Conservation (phyloP, 2,329 filamentous ascomycete genomes). For the Penicillium decumbens region DNA sequence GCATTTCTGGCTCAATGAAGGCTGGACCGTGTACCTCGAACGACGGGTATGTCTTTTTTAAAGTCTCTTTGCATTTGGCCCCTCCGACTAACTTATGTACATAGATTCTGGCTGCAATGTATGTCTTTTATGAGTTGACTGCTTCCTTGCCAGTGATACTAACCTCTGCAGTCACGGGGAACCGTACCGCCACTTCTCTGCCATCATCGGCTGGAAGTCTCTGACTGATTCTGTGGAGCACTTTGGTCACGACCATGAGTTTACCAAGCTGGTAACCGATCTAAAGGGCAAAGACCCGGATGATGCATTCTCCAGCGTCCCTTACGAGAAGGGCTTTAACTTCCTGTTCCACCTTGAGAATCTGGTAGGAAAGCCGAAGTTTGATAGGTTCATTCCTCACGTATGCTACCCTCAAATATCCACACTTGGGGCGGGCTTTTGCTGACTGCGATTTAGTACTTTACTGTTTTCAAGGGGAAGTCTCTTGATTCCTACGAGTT, state of each 20-base stretch:
- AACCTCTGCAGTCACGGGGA: slow-evolving; percentile 63
- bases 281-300: slow-evolving; percentile 90
- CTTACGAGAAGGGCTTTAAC: slow-evolving; percentile 95
- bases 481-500: slow-evolving; percentile 94
- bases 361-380: slow-evolving; percentile 76
- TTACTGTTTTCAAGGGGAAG: slow-evolving; percentile 75
- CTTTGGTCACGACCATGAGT: slow-evolving; percentile 80
- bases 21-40: slow-evolving; percentile 94
- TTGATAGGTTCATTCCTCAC: slow-evolving; percentile 91
- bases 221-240: slow-evolving; percentile 73
- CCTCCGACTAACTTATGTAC: neutral
- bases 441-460: slow-evolving; percentile 56
- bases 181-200: slow-evolving; percentile 82
- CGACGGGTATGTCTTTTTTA: slow-evolving; percentile 51
- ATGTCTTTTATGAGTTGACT: slow-evolving; percentile 12
- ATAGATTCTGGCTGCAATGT: slow-evolving; percentile 42
- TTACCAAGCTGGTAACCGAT: slow-evolving; percentile 83
- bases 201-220: slow-evolving; percentile 93
- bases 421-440: neutral
- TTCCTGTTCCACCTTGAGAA: slow-evolving; percentile 89
- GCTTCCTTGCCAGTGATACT: slow-evolving; percentile 3
- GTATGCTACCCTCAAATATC: slow-evolving; percentile 26
- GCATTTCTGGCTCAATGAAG: slow-evolving; percentile 62
- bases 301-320: slow-evolving; percentile 86
- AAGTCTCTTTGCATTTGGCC: neutral